phyloP scores from a whole-genome alignment of 805 yeast genomes.

The Yarrowia sp. region DNA sequence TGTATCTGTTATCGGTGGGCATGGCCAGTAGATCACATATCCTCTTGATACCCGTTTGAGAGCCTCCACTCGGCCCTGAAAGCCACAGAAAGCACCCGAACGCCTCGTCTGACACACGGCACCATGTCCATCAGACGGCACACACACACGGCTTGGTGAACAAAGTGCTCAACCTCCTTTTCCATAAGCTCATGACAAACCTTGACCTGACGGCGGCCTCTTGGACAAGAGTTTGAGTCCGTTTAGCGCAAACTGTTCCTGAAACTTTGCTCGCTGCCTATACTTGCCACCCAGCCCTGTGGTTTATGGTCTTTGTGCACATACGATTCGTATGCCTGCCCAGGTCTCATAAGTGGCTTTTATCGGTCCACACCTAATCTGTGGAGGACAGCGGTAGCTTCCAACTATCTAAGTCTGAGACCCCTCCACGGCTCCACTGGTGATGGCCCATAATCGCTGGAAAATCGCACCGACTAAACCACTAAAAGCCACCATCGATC shows the following conservation, averaged over 20 bases:
- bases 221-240: neutral
- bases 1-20: conserved; percentile 4
- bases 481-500: neutral
- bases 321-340: conserved; percentile 21
- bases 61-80: neutral
- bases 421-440: too few relatives aligned
- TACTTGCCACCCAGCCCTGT: conserved; percentile 7
- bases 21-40: neutral
- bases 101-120: neutral
- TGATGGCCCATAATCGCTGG: too few relatives aligned
- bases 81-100: neutral
- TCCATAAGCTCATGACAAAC: neutral
- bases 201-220: conserved; percentile 32
- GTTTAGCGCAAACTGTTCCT: conserved; percentile 23
- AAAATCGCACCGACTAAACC: neutral
- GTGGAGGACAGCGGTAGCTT: too few relatives aligned
- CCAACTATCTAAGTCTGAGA: too few relatives aligned
- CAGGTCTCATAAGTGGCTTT: conserved; percentile 7
- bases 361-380: neutral
- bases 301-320: neutral
- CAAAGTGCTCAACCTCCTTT: neutral
- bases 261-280: conserved; percentile 14
- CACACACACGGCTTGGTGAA: neutral
- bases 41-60: too few relatives aligned
- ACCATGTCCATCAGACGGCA: neutral